These are phyloP conservation scores for Pleoardoris graminearum DNA, from an alignment of 2,329 filamentous ascomycete species.

Conservation along the genomic window DNA sequence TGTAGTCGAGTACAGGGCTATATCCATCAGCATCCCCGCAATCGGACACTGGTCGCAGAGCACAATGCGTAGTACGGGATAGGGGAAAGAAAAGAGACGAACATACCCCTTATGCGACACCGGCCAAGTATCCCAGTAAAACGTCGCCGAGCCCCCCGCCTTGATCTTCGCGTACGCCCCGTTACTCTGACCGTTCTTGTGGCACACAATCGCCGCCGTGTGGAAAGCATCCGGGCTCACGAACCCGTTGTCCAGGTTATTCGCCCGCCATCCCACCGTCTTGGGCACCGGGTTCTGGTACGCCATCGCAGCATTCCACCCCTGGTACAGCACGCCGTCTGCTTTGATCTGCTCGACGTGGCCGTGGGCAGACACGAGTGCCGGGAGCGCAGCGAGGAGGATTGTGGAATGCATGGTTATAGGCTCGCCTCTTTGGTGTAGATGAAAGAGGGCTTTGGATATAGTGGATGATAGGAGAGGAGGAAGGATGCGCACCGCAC, in stretches of 20 bases:
- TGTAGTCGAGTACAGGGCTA: slow-evolving; percentile 44
- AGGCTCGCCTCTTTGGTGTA: neutral
- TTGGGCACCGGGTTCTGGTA: slow-evolving; percentile 36
- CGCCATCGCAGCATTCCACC: slow-evolving; percentile 36
- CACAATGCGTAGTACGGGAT: too few species aligned
- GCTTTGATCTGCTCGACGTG: slow-evolving; percentile 35
- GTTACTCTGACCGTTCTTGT: slow-evolving; percentile 39
- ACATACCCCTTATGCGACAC: slow-evolving; percentile 26
- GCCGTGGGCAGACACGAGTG: slow-evolving; percentile 36
- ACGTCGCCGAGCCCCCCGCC: slow-evolving; percentile 38
- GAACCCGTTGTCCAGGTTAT: slow-evolving; percentile 45
- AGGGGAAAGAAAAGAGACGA: neutral
- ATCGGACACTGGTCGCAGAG: neutral
- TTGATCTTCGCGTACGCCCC: slow-evolving; percentile 38
- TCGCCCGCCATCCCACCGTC: slow-evolving; percentile 39
- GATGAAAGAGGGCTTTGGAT: neutral
- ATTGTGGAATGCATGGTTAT: slow-evolving; percentile 18
- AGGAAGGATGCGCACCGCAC: slow-evolving; percentile 6
- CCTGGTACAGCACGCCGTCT: slow-evolving; percentile 33
- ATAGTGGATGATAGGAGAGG: neutral
- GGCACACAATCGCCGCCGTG: slow-evolving; percentile 40
- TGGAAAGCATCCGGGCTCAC: slow-evolving; percentile 33
- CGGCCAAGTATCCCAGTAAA: slow-evolving; percentile 41
- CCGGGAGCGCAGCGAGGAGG: slow-evolving; percentile 19
- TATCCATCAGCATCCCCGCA: neutral